Percentiles rank a stretch among this genome's conserved stretches.
Evolutionary conservation across 768 basidiomycete species (phyloP).

Genomic region (Russula sp.): DNA sequence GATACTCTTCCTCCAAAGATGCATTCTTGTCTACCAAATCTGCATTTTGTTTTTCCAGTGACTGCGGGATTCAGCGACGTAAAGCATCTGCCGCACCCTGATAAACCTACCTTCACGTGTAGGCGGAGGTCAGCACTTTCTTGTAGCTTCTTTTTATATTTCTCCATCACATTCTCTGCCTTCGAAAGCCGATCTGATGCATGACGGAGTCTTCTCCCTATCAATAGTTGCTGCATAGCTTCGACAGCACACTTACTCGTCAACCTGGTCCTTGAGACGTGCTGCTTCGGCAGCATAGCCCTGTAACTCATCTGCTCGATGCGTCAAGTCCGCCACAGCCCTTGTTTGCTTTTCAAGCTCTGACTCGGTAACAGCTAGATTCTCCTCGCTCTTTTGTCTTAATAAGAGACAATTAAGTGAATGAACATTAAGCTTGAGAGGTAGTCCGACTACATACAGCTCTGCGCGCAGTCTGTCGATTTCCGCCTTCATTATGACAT

Average conservation of each 20-base stretch:
- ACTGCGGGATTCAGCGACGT: conserved; percentile 34
- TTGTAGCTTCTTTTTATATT: conserved; percentile 97
- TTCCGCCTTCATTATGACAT: conserved; percentile 71
- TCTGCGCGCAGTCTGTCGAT: conserved; percentile 75
- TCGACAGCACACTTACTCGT: conserved; percentile 58
- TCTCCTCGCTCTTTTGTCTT: conserved; percentile 93
- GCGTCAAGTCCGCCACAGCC: conserved; percentile 63
- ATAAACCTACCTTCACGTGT: conserved; percentile 60
- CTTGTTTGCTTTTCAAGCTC: conserved; percentile 76
- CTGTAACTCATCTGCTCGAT: conserved; percentile 77
- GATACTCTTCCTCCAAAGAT: conserved; percentile 85
- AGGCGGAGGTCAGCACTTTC: conserved; percentile 87
- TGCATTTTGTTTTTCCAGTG: conserved; percentile 88
- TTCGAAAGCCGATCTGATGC: conserved; percentile 89
- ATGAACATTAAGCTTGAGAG: conserved; percentile 6
- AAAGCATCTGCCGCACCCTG: neutral
- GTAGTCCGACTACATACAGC: conserved; percentile 52
- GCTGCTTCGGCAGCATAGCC: conserved; percentile 66
- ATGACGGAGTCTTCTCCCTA: conserved; percentile 65
- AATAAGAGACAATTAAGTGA: conserved; percentile 28
- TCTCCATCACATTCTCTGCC: conserved; percentile 96
- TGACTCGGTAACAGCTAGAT: conserved; percentile 70
- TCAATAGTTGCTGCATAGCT: neutral
- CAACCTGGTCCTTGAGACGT: conserved; percentile 85
- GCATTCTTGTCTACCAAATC: conserved; percentile 88